A percentile compares a stretch with the other conserved stretches of the same genome.
These are phyloP conservation scores for Penicillium alfredii DNA, from an alignment of 495 filamentous ascomycete genomes.

Conservation along the genomic window DNA sequence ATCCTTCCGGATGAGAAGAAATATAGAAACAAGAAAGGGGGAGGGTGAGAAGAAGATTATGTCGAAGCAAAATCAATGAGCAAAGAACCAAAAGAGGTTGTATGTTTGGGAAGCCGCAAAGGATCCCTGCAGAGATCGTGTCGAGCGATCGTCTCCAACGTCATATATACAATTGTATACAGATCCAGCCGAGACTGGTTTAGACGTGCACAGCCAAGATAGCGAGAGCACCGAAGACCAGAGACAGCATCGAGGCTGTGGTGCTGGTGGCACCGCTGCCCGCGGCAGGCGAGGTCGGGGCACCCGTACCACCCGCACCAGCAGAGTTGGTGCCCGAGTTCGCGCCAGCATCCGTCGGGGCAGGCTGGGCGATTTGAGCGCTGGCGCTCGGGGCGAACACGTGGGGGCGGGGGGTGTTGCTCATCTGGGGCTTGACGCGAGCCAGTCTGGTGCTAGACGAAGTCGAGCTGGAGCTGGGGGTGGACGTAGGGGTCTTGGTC, in stretches of 20 bases:
- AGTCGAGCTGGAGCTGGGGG: constrained; percentile 10
- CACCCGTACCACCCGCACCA: too few species aligned
- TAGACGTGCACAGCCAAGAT: constrained; percentile 23
- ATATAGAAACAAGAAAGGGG: constrained; percentile 10
- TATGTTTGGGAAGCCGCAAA: too few species aligned
- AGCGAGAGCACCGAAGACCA: constrained; percentile 26
- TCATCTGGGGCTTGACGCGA: constrained; percentile 10
- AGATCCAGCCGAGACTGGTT: constrained; percentile 3
- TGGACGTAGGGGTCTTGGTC: constrained; percentile 17
- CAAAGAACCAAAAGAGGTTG: not conserved
- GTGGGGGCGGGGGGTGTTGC: constrained; percentile 32
- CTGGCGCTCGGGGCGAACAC: constrained; percentile 27
- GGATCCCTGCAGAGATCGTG: constrained; percentile 2
- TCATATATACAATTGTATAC: constrained; percentile 9
- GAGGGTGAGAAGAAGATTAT: too few species aligned
- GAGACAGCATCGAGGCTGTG: constrained; percentile 22
- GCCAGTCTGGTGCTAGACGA: constrained; percentile 1
- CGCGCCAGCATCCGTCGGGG: constrained; percentile 3
- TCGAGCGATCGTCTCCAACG: constrained; percentile 1
- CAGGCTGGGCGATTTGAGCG: constrained; percentile 17
- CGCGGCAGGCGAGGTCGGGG: constrained; percentile 8
- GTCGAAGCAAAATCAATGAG: too few species aligned
- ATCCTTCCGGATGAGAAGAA: constrained; percentile 6
- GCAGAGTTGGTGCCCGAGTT: constrained; percentile 10
- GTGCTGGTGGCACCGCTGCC: constrained; percentile 18